Base-by-base conservation (phyloP, 768 basidiomycete genomes). In the Rhizopogon roseolus region DNA sequence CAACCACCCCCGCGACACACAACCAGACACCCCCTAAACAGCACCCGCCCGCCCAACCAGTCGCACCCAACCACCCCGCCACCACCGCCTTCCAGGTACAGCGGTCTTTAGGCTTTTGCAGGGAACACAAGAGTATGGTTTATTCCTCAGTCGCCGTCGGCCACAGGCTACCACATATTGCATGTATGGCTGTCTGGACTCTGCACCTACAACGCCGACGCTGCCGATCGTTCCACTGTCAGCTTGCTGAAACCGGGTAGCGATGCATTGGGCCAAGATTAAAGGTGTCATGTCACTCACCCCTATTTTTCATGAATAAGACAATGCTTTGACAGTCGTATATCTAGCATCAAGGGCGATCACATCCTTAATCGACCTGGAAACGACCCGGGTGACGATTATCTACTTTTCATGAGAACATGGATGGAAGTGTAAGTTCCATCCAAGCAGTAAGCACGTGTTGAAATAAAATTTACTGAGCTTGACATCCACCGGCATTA, bases 311-410 rank as follows among this genome's bases (percentile, higher is more conserved):
- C 37, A 9, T 56, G 84, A 67, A 74, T 46, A 22, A 1, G 22
- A 22, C 77, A 86, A 37, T 73, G 80, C 22, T 86, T 85, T 57
- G 87, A 88, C 64, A 71, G 73, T 45, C 81, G 84, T 29, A 55
- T 73, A 41, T 62, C 63, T n/a, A 69, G 65, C 39, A 22, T 64
- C 19, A 64, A 64, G 25, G 71, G 71, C 0, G 64, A 73, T 49
- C 71, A 65, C 43, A 71, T 84, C 11, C 73, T 81, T 43, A 63
- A 68, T 22, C 27, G 63, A 65, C 22, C 60, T 67, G 34, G 77
- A 76, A 60, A 43, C 58, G 13, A 52, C 59, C 8, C 60, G 60
- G 1, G 75, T 88, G 6, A 71, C 81, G 2, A 22, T 22, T 22
- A 22, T 22, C 22, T 80, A 59, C 68, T 90, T 13, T 62, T 90